Base-by-base conservation (phyloP, 2,329 filamentous ascomycete genomes). In the Sporothrix curviconia region DNA sequence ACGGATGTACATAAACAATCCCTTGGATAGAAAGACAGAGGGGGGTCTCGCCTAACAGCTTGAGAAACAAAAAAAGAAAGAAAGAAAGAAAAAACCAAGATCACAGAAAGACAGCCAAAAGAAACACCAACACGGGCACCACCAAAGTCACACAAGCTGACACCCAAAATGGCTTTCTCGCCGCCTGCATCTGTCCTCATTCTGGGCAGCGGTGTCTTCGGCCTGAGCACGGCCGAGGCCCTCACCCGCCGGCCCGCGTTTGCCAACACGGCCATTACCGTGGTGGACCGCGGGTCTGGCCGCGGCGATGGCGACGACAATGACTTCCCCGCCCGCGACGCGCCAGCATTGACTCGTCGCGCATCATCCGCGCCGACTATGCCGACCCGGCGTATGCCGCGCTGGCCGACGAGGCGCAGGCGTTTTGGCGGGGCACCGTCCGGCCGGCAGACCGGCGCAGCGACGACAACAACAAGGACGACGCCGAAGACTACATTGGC, bases 311-410 rank as follows among this genome's bases (percentile, higher is more conserved):
- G 63, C 15, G 51, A 64, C 28, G 47, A 59, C 1, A 62, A 60
- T 25, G 78, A 85, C 37, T 85, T 86, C 66, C 83, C 83, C 2
- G 76, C 81, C 7, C 72, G 76, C 43, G 82, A 87, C 65, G 77
- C 78, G 58, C 82, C 52, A 83, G 79, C 62, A 78, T 85, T 66
- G 84, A 87, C 71, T 77, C 76, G 4, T 85, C 82, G 14, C 80
- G 84, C 63, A 84, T 86, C 64, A 77, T 87, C 62, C 78, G 84
- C 57, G 74, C 82, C 52, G 92, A 97, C 76, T 97, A 97, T 68
- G 85, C 89, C 5, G 85, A 92, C 67, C 74, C 82, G 0, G 81
- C 85, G 22, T 97, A 97, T 71, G 82, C 90, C 6, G 74, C 77
- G 15, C 82, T 97, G 46, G 90, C 86, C 19, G 78, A 82, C 17